These are phyloP conservation scores for Geranium rotundifolium DNA, from an alignment of 345 rosid genomes.

Conservation along the genomic window DNA sequence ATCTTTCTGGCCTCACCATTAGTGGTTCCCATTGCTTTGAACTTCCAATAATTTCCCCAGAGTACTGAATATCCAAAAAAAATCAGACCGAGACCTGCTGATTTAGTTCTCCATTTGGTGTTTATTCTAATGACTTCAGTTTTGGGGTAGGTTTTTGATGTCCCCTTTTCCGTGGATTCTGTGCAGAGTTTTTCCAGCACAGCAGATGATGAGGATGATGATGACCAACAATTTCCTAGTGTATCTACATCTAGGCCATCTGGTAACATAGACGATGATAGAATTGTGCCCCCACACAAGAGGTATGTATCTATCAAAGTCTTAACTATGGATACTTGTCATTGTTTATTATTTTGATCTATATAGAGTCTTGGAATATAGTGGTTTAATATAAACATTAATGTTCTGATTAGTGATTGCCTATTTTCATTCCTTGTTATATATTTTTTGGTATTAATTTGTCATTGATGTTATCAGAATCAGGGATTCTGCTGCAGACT, in stretches of 20 bases:
- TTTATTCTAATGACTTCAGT: background rate
- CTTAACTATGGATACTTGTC: slow-evolving; percentile 1
- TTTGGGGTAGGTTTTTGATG: background rate
- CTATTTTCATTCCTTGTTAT: background rate
- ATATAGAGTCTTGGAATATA: too few species aligned
- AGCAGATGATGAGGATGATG: slow-evolving; percentile 23
- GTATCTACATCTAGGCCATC: slow-evolving; percentile 18
- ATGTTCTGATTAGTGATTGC: slow-evolving; percentile 1
- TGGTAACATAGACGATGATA: slow-evolving; percentile 20
- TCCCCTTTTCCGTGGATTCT: slow-evolving; percentile 7
- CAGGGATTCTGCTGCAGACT: slow-evolving; percentile 39
- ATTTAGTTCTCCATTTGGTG: background rate
- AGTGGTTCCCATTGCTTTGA: background rate
- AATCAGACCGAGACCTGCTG: too few species aligned
- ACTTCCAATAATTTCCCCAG: background rate
- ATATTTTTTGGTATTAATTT: slow-evolving; percentile 3
- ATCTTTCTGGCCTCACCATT: background rate
- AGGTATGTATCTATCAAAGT: slow-evolving; percentile 25
- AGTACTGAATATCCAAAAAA: background rate
- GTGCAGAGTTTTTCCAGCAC: slow-evolving; percentile 26
- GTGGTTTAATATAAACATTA: background rate
- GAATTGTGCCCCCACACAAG: slow-evolving; percentile 22
- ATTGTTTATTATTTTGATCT: background rate
- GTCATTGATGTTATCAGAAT: slow-evolving; percentile 19
- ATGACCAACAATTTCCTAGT: slow-evolving; percentile 18